Percentiles rank a stretch among this genome's conserved stretches.
phyloP scores from a whole-genome alignment of 2,329 filamentous ascomycete species.

The Thermothelomyces thermophilus region DNA sequence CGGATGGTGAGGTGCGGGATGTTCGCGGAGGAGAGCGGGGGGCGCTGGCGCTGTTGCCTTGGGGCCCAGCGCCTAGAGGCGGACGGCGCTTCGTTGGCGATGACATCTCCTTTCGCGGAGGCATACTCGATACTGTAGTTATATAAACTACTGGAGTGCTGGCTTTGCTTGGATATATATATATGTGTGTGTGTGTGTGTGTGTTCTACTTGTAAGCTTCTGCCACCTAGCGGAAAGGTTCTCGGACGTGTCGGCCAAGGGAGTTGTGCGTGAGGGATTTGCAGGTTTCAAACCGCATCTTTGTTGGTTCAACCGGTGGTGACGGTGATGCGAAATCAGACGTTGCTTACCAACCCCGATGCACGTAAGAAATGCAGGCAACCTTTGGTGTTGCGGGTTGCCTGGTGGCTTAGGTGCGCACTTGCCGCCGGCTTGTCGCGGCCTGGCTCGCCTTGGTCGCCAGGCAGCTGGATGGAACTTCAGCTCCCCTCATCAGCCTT shows the following conservation, averaged over 20 bases:
- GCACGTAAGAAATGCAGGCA: not conserved
- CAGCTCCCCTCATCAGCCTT: conserved; percentile 13
- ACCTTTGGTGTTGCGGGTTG: conserved; percentile 10
- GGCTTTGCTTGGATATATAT: too few relatives aligned
- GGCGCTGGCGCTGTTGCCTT: conserved; percentile 2
- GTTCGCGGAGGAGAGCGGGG: conserved; percentile 17
- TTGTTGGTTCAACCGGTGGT: not conserved
- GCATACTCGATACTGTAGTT: not conserved
- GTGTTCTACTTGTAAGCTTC: not conserved
- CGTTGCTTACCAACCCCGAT: too few relatives aligned
- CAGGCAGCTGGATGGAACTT: conserved; percentile 7
- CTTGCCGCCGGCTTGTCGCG: not conserved
- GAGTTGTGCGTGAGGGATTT: not conserved
- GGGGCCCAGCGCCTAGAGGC: conserved; percentile 20
- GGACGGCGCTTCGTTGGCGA: conserved; percentile 41
- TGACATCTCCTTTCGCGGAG: conserved; percentile 32
- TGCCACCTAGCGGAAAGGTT: not conserved
- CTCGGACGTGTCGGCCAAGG: not conserved
- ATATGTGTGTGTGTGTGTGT: too few relatives aligned
- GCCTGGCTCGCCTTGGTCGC: not conserved
- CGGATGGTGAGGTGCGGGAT: conserved; percentile 2
- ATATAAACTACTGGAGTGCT: too few relatives aligned
- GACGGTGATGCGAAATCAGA: not conserved
- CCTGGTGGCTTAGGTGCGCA: conserved; percentile 2
- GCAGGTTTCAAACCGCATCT: not conserved